Evolutionary conservation across 495 filamentous ascomycete genomes (phyloP), one percentile per base, ranked within the genome.

Genomic region (Chaetomidium leptoderma): DNA sequence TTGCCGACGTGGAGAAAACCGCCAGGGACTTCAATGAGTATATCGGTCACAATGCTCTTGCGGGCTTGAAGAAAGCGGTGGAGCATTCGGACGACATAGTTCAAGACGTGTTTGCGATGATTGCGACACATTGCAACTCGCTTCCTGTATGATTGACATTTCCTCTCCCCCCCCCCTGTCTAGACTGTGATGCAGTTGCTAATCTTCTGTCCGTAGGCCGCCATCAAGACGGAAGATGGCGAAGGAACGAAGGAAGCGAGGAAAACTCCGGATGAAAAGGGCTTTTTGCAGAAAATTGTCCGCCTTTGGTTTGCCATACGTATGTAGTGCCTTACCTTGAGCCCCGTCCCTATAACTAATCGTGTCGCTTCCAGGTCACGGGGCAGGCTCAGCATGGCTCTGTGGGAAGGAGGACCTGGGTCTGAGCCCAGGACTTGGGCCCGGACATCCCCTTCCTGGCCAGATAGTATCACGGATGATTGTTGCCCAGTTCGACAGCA

Each of bases 401-500:
- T 59, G 49, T 8, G 72, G 69, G 23, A 16, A 64, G 4, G 71
- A 77, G 11, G 54, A 27, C 2, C 56, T 76, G 26, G 74, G 65
- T 7, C 68, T 74, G 66, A 21, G 58, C 4, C 64, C 65, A 0
- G 55, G 58, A 8, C n/a, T 43, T 13, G 55, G 63, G 9, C 19
- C 23, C 2, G 53, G 58, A 10, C 61, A 64, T n/a, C 65, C 68
- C 0, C 63, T 67, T 29, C 6, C 26, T 11, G 70, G 66, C 2
- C 66, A 53, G 33, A 57, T 69, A 1, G 54, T 75, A 16, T 74
- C 76, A 10, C 70, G 75, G 16, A 78, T 78, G 75, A 68, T 79
- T 16, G 67, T 76, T 29, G 76, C 74, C 2, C 76, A 79, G 55
- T 76, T 79, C 54, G 76, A 79, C 60, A 74, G 71, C 47, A 71